Evolutionary conservation across 208 protist genomes (phyloP).

Genomic region (Leishmania amazonensis): DNA sequence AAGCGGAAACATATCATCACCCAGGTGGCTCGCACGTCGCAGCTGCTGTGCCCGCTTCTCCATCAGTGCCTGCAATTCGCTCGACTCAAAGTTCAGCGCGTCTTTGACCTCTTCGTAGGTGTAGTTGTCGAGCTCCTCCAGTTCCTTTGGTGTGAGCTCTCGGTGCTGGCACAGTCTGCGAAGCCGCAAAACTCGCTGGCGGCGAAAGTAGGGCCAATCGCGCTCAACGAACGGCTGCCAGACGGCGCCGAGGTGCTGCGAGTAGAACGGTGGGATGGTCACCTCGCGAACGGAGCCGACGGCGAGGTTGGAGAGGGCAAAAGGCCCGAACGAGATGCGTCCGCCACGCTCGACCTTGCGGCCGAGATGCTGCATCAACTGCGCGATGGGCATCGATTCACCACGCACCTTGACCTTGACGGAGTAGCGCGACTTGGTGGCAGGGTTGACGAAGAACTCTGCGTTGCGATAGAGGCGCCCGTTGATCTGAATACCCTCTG

Average conservation of each 20-base stretch:
- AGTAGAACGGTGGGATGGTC: slow-evolving; percentile 82
- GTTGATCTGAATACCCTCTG: slow-evolving; percentile 82
- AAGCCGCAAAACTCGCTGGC: slow-evolving; percentile 71
- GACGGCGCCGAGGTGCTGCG: slow-evolving; percentile 52
- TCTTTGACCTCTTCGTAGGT: slow-evolving; percentile 87
- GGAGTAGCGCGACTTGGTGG: slow-evolving; percentile 78
- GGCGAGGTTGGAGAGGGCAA: slow-evolving; percentile 68
- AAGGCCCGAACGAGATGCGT: slow-evolving; percentile 88
- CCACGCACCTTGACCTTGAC: slow-evolving; percentile 85
- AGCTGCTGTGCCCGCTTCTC: slow-evolving; percentile 34
- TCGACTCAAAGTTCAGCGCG: slow-evolving; percentile 68
- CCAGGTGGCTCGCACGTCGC: slow-evolving; percentile 25
- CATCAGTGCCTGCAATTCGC: slow-evolving; percentile 54
- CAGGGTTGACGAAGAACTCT: slow-evolving; percentile 86
- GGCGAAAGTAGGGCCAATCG: slow-evolving; percentile 89
- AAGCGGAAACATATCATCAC: slow-evolving; percentile 30
- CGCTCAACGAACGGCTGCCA: slow-evolving; percentile 90
- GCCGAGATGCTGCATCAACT: slow-evolving; percentile 87
- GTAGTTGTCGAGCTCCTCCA: slow-evolving; percentile 88
- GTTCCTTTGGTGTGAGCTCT: slow-evolving; percentile 76
- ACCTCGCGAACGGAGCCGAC: slow-evolving; percentile 88
- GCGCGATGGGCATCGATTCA: slow-evolving; percentile 69
- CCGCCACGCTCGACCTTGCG: slow-evolving; percentile 77
- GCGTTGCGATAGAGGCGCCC: slow-evolving; percentile 57
- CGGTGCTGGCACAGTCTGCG: slow-evolving; percentile 64